Evolutionary conservation across 2,329 filamentous ascomycete species (phyloP).

Genomic region (Capronia epimyces): DNA sequence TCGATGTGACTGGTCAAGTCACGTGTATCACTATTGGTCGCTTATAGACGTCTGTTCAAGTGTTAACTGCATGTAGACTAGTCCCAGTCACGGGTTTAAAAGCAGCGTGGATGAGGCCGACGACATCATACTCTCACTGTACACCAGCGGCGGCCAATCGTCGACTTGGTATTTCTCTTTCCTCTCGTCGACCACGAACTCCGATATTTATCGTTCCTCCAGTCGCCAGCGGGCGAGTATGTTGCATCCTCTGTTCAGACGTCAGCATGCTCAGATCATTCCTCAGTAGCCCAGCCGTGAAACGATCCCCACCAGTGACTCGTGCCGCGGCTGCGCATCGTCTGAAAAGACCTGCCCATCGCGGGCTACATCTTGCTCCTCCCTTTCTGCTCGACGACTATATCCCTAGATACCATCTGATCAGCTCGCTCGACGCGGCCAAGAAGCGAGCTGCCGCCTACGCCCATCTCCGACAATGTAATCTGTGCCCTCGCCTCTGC

Average conservation of each 20-base stretch:
- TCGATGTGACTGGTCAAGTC: no score
- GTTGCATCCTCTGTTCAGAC: neutral
- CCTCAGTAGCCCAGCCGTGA: constrained; percentile 11
- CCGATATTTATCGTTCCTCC: neutral
- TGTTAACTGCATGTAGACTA: no score
- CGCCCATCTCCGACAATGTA: constrained; percentile 70
- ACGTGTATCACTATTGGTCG: no score
- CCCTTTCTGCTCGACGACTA: constrained; percentile 71
- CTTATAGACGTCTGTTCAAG: no score
- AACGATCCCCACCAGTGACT: neutral
- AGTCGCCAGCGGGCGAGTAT: neutral
- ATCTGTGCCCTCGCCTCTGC: constrained; percentile 71
- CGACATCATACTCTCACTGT: no score
- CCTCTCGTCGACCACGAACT: neutral
- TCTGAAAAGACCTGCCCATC: constrained; percentile 17
- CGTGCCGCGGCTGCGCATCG: neutral
- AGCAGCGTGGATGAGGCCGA: no score
- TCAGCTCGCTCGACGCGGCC: constrained; percentile 62
- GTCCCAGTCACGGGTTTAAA: no score
- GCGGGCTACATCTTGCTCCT: constrained; percentile 49
- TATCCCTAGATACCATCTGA: constrained; percentile 63
- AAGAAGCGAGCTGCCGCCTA: constrained; percentile 70
- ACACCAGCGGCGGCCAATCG: constrained; percentile 8
- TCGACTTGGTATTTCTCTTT: neutral
- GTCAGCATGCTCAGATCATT: constrained; percentile 19